Conservation (phyloP, 306 rosid genomes). For the Prunus davidiana region DNA sequence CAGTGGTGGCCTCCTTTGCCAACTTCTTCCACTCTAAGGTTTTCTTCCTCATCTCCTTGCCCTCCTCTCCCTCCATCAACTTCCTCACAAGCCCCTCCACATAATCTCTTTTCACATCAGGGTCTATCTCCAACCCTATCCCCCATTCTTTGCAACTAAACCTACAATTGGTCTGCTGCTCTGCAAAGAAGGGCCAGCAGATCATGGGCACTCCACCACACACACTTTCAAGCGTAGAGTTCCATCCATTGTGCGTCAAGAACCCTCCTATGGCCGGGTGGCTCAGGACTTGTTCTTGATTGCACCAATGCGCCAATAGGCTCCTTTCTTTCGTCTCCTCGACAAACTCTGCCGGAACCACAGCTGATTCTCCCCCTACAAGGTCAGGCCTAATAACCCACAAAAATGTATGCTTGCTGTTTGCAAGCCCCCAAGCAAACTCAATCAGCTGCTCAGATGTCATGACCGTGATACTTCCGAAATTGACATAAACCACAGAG, state of each 20-base stretch:
- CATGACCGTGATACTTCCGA: slow-evolving; percentile 60
- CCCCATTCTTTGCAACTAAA: slow-evolving; percentile 59
- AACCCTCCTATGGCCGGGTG: slow-evolving; percentile 59
- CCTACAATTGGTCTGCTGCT: slow-evolving; percentile 65
- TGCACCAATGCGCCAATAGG: slow-evolving; percentile 44
- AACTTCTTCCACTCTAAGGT: slow-evolving; percentile 45
- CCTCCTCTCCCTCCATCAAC: slow-evolving; percentile 59
- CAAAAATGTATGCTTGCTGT: slow-evolving; percentile 35
- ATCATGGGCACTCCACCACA: slow-evolving; percentile 54
- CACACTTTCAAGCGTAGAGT: slow-evolving; percentile 61
- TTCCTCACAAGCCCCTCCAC: slow-evolving; percentile 53
- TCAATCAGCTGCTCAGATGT: slow-evolving; percentile 43
- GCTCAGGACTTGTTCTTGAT: slow-evolving; percentile 46
- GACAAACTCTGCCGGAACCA: slow-evolving; percentile 33
- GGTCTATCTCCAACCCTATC: slow-evolving; percentile 64
- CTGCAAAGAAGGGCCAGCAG: slow-evolving; percentile 63
- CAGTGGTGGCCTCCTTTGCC: slow-evolving; percentile 27
- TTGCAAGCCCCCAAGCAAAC: slow-evolving; percentile 68
- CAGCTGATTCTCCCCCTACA: slow-evolving; percentile 23
- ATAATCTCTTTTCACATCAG: slow-evolving; percentile 33
- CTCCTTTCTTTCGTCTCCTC: slow-evolving; percentile 35
- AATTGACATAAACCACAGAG: slow-evolving; percentile 60
- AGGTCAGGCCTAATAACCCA: slow-evolving; percentile 60
- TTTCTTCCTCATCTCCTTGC: slow-evolving; percentile 41
- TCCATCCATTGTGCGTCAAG: slow-evolving; percentile 68